A percentile compares a stretch with the other conserved stretches of the same genome.
These are phyloP conservation scores for Plectosphaerella plurivora DNA, from an alignment of 2,329 filamentous ascomycete species.

Conservation along the genomic window DNA sequence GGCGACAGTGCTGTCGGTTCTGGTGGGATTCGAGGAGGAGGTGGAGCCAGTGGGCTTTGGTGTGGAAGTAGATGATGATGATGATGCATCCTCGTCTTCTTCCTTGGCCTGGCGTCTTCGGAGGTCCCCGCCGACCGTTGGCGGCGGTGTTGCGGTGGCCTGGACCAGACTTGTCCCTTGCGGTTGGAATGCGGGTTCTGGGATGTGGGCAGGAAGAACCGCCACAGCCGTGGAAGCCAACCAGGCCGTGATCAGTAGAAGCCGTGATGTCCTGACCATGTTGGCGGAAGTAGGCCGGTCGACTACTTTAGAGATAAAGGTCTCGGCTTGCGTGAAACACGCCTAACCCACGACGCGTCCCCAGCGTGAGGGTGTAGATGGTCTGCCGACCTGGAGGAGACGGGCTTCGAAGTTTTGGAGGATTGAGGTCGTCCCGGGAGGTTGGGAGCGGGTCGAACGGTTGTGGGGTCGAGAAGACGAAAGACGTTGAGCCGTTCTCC, in stretches of 20 bases:
- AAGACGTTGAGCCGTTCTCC: no score
- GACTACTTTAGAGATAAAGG: neutral
- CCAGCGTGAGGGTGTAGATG: no score
- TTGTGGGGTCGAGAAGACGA: no score
- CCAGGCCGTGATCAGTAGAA: neutral
- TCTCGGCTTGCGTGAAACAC: no score
- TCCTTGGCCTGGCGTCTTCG: constrained; percentile 20
- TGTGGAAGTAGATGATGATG: neutral
- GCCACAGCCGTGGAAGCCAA: neutral
- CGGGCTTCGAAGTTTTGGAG: no score
- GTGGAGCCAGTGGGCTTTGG: neutral
- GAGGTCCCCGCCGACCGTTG: constrained; percentile 7
- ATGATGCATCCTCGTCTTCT: constrained; percentile 8
- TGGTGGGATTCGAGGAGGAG: neutral
- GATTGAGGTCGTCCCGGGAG: no score
- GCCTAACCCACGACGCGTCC: no score
- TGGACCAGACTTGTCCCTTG: neutral
- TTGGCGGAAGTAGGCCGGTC: neutral
- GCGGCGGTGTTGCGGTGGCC: neutral
- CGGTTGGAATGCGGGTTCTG: neutral
- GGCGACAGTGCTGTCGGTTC: neutral
- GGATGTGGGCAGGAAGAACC: neutral
- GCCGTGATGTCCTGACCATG: neutral
- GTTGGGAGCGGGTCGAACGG: no score
- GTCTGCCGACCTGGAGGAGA: no score